Conservation (phyloP, 257 asterid genomes). For the Capsicum pubescens region DNA sequence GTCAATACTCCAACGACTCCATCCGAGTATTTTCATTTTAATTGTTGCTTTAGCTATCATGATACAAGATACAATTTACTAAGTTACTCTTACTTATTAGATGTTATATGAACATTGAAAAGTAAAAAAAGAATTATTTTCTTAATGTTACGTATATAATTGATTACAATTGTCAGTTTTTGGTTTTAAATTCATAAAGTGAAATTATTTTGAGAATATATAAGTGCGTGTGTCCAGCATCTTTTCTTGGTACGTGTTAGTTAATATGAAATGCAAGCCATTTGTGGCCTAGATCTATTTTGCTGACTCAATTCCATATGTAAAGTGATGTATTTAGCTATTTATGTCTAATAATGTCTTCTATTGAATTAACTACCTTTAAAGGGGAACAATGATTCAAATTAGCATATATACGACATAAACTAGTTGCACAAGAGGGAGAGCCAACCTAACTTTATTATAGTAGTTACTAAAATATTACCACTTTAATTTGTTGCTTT, state of each 20-base stretch:
- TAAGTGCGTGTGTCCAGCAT: not conserved
- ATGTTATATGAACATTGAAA: too few species aligned
- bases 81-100: too few species aligned
- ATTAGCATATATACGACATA: not conserved
- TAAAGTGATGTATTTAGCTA: not conserved
- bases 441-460: not conserved
- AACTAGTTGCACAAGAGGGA: not conserved
- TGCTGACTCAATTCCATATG: constrained; percentile 56
- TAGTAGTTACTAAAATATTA: constrained; percentile 1
- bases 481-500: not conserved
- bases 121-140: too few species aligned
- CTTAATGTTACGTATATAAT: too few species aligned
- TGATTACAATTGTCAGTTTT: too few species aligned
- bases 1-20: too few species aligned
- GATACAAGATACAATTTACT: too few species aligned
- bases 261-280: constrained; percentile 37
- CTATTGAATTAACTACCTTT: not conserved
- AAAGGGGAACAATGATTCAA: constrained; percentile 17
- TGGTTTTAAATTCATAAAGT: too few species aligned
- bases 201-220: not conserved
- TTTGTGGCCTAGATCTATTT: constrained; percentile 37
- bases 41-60: too few species aligned
- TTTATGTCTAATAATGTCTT: constrained; percentile 14
- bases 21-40: too few species aligned
- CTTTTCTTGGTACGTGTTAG: not conserved